These are phyloP conservation scores for Ustilago esculenta DNA, from an alignment of 1,284 basidiomycete species.

Conservation along the genomic window DNA sequence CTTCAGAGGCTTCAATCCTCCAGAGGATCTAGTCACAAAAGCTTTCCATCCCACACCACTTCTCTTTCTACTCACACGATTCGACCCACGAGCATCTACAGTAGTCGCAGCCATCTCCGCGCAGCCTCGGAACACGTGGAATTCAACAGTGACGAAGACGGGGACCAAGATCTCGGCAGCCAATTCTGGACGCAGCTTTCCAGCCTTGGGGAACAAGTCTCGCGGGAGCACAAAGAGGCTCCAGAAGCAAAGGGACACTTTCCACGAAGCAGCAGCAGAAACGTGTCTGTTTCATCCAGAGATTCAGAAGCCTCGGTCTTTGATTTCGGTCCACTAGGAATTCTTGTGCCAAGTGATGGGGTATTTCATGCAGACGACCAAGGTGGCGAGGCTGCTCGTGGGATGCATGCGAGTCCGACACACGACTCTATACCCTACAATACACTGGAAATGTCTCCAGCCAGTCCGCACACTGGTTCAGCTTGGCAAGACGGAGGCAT, in stretches of 20 bases:
- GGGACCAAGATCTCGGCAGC: constrained; percentile 9
- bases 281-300: constrained; percentile 10
- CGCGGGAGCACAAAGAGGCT: neutral
- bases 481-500: too few relatives aligned
- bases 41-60: constrained; percentile 9
- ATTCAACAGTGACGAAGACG: constrained; percentile 4
- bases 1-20: constrained; percentile 2
- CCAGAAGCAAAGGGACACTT: neutral
- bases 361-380: too few relatives aligned
- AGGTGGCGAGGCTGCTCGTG: too few relatives aligned
- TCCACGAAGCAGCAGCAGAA: neutral
- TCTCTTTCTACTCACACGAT: constrained; percentile 12
- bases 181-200: constrained; percentile 27
- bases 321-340: constrained; percentile 26
- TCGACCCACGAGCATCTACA: constrained; percentile 14
- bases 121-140: neutral
- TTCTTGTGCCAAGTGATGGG: constrained; percentile 13
- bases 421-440: too few relatives aligned
- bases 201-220: constrained; percentile 18
- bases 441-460: too few relatives aligned
- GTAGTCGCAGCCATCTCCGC: neutral
- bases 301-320: constrained; percentile 23
- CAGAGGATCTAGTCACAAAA: constrained; percentile 16
- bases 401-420: too few relatives aligned
- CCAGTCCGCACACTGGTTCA: too few relatives aligned